Evolutionary conservation across 208 protist species (phyloP), one percentile per base, ranked within the genome.

Genomic region (Leishmania mexicana): DNA sequence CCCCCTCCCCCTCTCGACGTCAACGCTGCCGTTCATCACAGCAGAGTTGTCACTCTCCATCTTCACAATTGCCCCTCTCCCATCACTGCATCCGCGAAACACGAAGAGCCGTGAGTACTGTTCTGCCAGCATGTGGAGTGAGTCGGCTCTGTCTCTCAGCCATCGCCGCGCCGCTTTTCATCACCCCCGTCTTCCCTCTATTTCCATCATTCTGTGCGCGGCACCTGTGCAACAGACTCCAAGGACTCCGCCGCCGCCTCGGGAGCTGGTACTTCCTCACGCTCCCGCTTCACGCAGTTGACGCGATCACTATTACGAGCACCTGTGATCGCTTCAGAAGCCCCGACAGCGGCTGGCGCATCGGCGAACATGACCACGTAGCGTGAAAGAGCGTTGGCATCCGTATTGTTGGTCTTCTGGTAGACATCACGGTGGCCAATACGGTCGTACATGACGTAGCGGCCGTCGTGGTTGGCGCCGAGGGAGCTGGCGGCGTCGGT

Each of bases 331-430:
- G 31, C 35, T 21, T 58, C 72, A 76, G 68, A 53, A 31, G 58
- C 73, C 13, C 73, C 70, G 3, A 65, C n/a, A 1, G 78, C 45
- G 47, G n/a, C 65, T 60, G 79, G 45, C 17, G 84, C 83, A 40
- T 93, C 84, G 24, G 64, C 77, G 70, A 95, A 95, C 64, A 94
- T 76, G 4, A 96, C 75, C 4, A 94, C 89, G 76, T 96, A 93
- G 31, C 85, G 89, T 54, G 87, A 86, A 40, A 90, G 88, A 7
- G 88, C 85, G 40, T 87, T 89, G 45, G 68, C 78, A 60, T 92
- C 85, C 19, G 78, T 83, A 78, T 89, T 89, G 49, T 89, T 85
- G 19, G 93, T 90, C 78, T 96, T 96, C 21, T 87, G 86, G 80
- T 90, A 96, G 65, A 91, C 75, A 75, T 91, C 85, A 21, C 89